Evolutionary conservation across 345 rosid genomes (phyloP), one percentile per base, ranked within the genome.

Genomic region (Gossypium turneri): DNA sequence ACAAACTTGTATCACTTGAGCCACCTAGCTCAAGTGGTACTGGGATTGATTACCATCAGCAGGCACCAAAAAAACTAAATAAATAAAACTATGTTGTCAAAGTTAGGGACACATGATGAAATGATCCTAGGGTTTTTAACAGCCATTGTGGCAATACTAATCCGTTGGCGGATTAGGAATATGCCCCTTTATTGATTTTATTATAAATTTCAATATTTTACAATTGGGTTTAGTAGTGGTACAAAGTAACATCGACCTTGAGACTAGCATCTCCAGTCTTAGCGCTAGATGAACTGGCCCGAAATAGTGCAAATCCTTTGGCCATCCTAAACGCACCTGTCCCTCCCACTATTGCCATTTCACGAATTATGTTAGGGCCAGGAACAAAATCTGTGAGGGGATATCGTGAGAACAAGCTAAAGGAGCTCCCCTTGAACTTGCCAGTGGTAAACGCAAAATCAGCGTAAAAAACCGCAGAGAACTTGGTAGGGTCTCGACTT

Each of bases 311-410:
- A 52, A 79, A 85, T 4, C 90, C 89, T 79, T 67, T 81, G 1
- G 89, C 84, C 87, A 87, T 78, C 76, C 79, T 85, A 22, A 87
- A 84, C 34, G 41, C 67, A 2, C 87, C 87, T 70, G 87, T 85
- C 0, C 88, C 90, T 24, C 65, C 65, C 41, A 60, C 65, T 0
- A 60, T 60, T 13, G 65, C 65, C 19, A 60, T 13, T 60, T 60
- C 65, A 60, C 38, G n/a, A 22, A 57, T 11, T 9, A 10, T 1
- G 12, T 60, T 41, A 0, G 61, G 13, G 0, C 12, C 10, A 22
- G 25, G 27, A 2, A 22, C 22, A 12, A 11, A 48, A 56, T 85
- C 83, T 20, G 73, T 65, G 19, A 76, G 78, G 38, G 86, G 83
- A 76, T 83, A 82, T 77, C 84, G 84, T 57, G 90, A 88, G 24